Conservation (phyloP, 75 land plant genomes). For the Cunninghamia lanceolata region DNA sequence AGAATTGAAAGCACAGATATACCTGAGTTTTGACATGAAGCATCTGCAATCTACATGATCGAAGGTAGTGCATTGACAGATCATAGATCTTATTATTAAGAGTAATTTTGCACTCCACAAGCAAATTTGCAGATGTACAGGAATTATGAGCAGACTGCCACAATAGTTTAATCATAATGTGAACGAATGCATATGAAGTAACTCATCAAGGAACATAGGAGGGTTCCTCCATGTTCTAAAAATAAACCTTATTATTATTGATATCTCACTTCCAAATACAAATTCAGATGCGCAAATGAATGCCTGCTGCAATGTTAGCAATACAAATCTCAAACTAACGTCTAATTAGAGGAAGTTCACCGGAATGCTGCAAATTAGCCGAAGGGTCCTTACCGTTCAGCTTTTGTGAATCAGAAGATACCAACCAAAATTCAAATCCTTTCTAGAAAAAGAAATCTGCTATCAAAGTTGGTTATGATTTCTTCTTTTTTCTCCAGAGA, state of each 20-base stretch:
- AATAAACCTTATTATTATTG: background rate
- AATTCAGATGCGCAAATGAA: constrained; percentile 3
- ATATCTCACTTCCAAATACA: constrained; percentile 1
- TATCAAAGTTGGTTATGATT: constrained; percentile 1
- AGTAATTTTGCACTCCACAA: background rate
- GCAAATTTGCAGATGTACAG: background rate
- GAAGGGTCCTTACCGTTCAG: background rate
- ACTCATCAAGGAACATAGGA: background rate
- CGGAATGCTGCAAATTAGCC: background rate
- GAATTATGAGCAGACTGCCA: background rate
- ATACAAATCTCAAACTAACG: background rate
- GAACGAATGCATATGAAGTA: background rate
- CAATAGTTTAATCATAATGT: background rate
- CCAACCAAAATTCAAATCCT: constrained; percentile 4
- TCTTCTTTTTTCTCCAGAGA: background rate
- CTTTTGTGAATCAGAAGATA: background rate
- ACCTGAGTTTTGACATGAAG: background rate
- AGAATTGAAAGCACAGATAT: background rate
- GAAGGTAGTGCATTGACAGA: too few relatives aligned
- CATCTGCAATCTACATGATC: background rate
- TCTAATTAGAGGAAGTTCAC: background rate
- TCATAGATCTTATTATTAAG: background rate
- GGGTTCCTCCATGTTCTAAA: background rate
- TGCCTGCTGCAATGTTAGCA: constrained; percentile 2
- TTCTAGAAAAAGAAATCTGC: background rate